Evolutionary conservation across 768 basidiomycete genomes (phyloP), one percentile per base, ranked within the genome.

Genomic region (Leccinum pellstonianum): DNA sequence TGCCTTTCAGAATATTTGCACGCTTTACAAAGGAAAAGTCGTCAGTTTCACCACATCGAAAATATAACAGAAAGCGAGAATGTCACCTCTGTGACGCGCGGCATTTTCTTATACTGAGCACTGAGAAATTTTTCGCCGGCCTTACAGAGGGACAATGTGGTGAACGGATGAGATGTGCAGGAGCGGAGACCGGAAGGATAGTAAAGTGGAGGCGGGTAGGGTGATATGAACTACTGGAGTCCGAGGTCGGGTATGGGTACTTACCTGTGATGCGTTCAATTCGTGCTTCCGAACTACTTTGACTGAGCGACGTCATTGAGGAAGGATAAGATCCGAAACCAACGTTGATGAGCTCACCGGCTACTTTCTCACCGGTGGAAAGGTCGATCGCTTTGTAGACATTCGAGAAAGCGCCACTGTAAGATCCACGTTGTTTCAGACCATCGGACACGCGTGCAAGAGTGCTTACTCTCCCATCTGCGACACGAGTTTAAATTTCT

Each of bases 221-320:
- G 62, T 68, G 61, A 71, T 70, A 66, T 63, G 70, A 65, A 70
- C 63, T 64, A 61, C 68, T 68, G 72, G 62, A 62, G 60, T 33
- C 60, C 47, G 60, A 48, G 29, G 62, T 63, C 62, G 54, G 57
- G 52, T 48, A 56, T 12, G 64, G 57, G 49, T 38, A 79, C 91
- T 84, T 73, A 95, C 95, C 88, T 97, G 95, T 8, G 87, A 88
- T 37, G 91, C 84, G 70, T 90, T 95, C 55, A 97, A 79, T 71
- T 97, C 95, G 68, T 83, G 93, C 74, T 96, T 97, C 65, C 95
- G 90, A 60, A 97, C 95, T 47, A 94, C 90, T 74, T 97, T 97
- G 79, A 97, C 93, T 90, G 67, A 12, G 62, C 62, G 62, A 61
- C 65, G 52, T 52, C 19, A 62, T 67, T 33, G 59, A 29, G 56